Percentiles rank a stretch among this genome's conserved stretches.
phyloP scores from a whole-genome alignment of 2,329 filamentous ascomycete species.

The Ophiostoma perfectum region DNA sequence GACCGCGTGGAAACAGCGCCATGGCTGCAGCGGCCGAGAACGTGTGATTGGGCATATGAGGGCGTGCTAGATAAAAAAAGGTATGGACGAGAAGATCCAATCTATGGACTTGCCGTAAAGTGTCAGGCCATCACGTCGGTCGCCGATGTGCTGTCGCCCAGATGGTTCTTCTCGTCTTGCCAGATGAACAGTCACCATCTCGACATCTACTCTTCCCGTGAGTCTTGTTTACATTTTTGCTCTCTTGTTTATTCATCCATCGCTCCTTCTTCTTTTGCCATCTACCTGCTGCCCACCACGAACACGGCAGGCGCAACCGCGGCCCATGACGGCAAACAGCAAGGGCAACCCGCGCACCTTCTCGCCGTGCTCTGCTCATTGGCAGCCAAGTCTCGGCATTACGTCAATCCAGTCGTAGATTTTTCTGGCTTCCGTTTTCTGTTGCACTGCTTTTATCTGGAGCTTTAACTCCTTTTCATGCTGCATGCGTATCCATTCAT shows the following conservation, averaged over 20 bases:
- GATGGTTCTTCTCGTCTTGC: background rate
- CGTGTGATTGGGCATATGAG: background rate
- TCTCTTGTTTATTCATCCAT: background rate
- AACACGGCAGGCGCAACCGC: background rate
- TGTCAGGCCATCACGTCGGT: background rate
- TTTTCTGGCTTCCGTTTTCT: background rate
- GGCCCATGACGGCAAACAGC: background rate
- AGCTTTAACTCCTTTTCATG: background rate
- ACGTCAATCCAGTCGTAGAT: background rate
- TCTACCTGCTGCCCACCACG: background rate
- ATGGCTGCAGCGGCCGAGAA: background rate
- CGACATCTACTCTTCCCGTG: background rate
- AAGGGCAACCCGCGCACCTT: background rate
- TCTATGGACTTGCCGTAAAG: too few relatives aligned
- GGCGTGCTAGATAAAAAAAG: background rate
- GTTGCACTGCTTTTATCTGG: background rate
- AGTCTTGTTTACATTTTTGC: background rate
- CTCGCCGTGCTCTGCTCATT: background rate
- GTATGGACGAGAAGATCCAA: too few relatives aligned
- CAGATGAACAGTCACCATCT: background rate
- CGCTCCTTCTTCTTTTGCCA: background rate
- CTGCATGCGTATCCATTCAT: constrained; percentile 1
- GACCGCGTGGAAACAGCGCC: background rate
- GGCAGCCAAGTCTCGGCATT: background rate
- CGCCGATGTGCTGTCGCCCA: background rate